Evolutionary conservation across 176 grass and related monocot species (phyloP).

Genomic region (Alopecurus myosuroides): DNA sequence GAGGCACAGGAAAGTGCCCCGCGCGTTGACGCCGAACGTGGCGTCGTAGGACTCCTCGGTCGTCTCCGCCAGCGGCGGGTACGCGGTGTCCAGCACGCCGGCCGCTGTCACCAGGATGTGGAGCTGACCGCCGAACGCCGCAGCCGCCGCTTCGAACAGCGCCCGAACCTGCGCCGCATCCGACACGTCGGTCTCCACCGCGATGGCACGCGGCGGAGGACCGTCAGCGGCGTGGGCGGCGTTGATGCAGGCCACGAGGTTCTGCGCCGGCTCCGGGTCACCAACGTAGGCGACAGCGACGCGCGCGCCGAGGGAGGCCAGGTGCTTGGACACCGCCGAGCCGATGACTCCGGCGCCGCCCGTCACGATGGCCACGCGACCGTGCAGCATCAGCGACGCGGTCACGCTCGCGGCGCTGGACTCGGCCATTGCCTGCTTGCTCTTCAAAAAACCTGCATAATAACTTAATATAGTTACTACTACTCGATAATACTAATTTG

Average conservation of each 20-base stretch:
- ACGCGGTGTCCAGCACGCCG: slow-evolving; percentile 38
- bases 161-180: slow-evolving; percentile 35
- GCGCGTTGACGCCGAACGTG: slow-evolving; percentile 40
- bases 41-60: slow-evolving; percentile 38
- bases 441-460: too few relatives aligned
- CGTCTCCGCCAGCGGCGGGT: slow-evolving; percentile 40
- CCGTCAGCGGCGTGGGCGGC: background rate
- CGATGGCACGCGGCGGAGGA: background rate
- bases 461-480: too few relatives aligned
- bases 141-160: slow-evolving; percentile 50
- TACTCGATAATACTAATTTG: too few relatives aligned
- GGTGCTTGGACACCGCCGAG: slow-evolving; percentile 44
- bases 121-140: slow-evolving; percentile 41
- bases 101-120: slow-evolving; percentile 63
- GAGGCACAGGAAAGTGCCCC: slow-evolving; percentile 65
- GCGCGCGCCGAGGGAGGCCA: slow-evolving; percentile 53
- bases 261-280: slow-evolving; percentile 17
- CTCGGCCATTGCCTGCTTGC: background rate
- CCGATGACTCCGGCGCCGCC: slow-evolving; percentile 62
- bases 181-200: slow-evolving; percentile 34
- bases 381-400: slow-evolving; percentile 31
- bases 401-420: background rate
- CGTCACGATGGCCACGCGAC: slow-evolving; percentile 59
- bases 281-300: slow-evolving; percentile 53
- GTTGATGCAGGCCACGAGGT: slow-evolving; percentile 36